Conservation (phyloP, 495 filamentous ascomycete species). For the Xylaria curta region DNA sequence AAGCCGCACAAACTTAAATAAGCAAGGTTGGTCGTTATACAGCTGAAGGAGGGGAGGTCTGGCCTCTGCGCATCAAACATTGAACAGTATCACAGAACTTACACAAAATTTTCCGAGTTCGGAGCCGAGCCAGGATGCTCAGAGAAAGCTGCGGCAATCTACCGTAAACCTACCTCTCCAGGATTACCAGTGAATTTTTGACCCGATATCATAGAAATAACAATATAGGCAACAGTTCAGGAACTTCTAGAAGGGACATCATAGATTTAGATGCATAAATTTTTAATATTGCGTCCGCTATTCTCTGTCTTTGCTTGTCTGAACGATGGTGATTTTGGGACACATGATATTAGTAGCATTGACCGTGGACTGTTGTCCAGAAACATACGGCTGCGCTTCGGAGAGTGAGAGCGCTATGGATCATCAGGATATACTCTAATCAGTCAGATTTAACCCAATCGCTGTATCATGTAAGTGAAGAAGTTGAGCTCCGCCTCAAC, state of each 20-base stretch:
- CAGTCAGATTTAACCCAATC: not conserved
- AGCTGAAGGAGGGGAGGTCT: not conserved
- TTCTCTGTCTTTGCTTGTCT: not conserved
- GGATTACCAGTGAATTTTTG: not conserved
- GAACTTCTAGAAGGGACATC: not conserved
- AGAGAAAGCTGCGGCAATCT: not conserved
- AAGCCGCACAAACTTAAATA: slow-evolving; percentile 16
- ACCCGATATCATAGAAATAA: not conserved
- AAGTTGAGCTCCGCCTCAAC: not conserved
- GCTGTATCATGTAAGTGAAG: not conserved
- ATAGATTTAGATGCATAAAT: not conserved
- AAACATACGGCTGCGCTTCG: not conserved
- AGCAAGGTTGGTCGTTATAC: not conserved
- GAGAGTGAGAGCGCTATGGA: not conserved
- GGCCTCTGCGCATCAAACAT: not conserved
- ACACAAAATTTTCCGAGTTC: not conserved
- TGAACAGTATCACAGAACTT: not conserved
- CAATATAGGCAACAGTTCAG: not conserved
- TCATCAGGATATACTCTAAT: not conserved
- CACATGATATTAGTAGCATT: not conserved
- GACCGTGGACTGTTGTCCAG: not conserved
- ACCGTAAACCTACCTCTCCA: not conserved
- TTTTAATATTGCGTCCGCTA: not conserved
- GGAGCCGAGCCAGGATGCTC: not conserved
- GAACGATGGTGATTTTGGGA: not conserved